Evolutionary conservation across 2,329 filamentous ascomycete species (phyloP), one percentile per base, ranked within the genome.

Genomic region (Sporothrix mexicana): DNA sequence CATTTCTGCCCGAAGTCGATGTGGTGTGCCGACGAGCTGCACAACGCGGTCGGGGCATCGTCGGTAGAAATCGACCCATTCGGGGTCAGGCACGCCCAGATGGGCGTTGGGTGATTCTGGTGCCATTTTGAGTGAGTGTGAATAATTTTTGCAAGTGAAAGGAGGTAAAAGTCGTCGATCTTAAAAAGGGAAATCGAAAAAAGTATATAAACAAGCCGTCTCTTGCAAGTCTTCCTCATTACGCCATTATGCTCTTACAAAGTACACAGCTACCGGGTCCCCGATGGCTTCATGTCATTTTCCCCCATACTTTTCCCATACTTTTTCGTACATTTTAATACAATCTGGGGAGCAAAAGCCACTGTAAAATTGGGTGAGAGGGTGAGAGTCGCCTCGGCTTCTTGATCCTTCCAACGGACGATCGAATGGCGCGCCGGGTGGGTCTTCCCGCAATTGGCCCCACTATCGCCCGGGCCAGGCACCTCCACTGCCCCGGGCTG

Each of bases 1-100:
- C 59, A 45, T 45, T n/a, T 13, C 45, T 5, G 59, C 12, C 2
- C 36, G 59, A 8, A 43, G n/a, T 6, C 43, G 36, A 36, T 62
- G 59, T 3, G 59, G 36, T 17, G 59, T 62, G 59, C 59, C 59
- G 36, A 43, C 9, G 30, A 43, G 55, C 7, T 36, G 25, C 12
- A 36, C 55, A 8, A 59, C 55, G 25, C 55, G 55, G 36, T 59
- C 55, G 55, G 55, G 55, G 25, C 23, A 59, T 59, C 55, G 55
- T 25, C 8, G 15, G 25, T 59, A 41, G 17, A 59, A 36, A 15
- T 36, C 55, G 13, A 13, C 6, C 55, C 55, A 59, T 6, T 36
- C 55, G 25, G 55, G 55, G 3, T 25, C 55, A 25, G 55, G 55
- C 55, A 59, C 55, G 15, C 55, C 55, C 55, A 59, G 25, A n/a